Evolutionary conservation across 768 basidiomycete species (phyloP), one percentile per base, ranked within the genome.

Genomic region (Udeniomyces megalosporus): DNA sequence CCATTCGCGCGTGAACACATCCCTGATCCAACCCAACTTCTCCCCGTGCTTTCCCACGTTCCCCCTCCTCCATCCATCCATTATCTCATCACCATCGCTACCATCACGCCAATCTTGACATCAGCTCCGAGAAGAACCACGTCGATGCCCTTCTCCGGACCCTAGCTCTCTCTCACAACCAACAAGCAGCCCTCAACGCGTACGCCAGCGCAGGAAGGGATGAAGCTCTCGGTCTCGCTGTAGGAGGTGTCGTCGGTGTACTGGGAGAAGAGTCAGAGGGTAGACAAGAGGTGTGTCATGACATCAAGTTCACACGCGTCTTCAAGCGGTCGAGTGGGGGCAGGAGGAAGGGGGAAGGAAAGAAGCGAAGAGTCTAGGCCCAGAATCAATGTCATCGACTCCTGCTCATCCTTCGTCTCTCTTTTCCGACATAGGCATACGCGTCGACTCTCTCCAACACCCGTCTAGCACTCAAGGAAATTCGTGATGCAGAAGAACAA

Each of bases 211-310:
- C 63, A 22, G 63, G 63, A 29, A 45, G 63, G 32, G 63, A 65
- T 32, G 34, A 65, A 22, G 57, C 42, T 12, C 35, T 65, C 5
- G 53, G 50, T 7, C 24, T 60, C 2, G 57, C 50, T 15, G 38
- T 65, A n/a, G 58, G 58, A 26, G 63, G 63, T 15, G 63, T 60
- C 8, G 57, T 65, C 14, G 63, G 63, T 5, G 63, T 60, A 8
- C 42, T 65, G 7, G 63, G 51, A 26, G 63, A 59, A 45, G 63
- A 64, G n/a, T 49, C 38, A 4, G 51, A 65, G 24, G 38, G 54
- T 15, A 42, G 62, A 29, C 47, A 57, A 38, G 54, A 63, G 56
- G 62, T 63, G 26, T n/a, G 62, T 60, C 31, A 48, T 24, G 12
- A n/a, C n/a, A n/a, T n/a, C n/a, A n/a, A n/a, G 15, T 48, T 48